Base-by-base conservation (phyloP, 176 grass and related monocot genomes). In the Aegilops longissima region DNA sequence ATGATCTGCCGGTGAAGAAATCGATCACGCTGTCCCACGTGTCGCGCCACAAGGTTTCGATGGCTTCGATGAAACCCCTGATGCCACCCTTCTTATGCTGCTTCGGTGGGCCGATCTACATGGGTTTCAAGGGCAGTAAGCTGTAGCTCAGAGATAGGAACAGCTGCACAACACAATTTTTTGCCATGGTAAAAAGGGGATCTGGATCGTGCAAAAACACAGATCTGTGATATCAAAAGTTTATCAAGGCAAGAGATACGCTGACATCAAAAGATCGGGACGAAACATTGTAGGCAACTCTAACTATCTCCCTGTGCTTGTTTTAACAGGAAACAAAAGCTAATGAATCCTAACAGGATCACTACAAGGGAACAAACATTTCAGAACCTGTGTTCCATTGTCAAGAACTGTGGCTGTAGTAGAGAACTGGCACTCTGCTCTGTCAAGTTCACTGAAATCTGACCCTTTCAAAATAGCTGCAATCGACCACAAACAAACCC, bases 381-480 rank as follows among this genome's bases (percentile, higher is more conserved):
- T 84, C 33, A 68, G 68, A 77, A 98, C 93, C 93, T 96, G 93
- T 73, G 96, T 91, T 83, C 96, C 93, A 83, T 94, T 98, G 58
- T 94, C 85, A 39, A 98, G 80, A 91, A 98, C 65, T 61, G 92
- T 96, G 86, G 93, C 88, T 51, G 71, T 90, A n/a, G 88, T 93
- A 35, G 82, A 88, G 66, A 96, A 93, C 58, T 91, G 86, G 72
- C 92, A 94, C 51, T 95, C 88, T 77, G 83, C 88, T 83, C 84
- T 83, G 65, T 98, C 96, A 70, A 88, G 56, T 86, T 94, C 90
- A 86, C 70, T 83, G 70, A 87, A 98, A 87, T 98, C 90, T 21
- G 93, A 91, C 33, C 30, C 92, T 83, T 98, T 98, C 38, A 98
- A 80, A 89, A 98, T 98, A 70, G 93, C 96, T 98, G 81, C 80